Base-by-base conservation (phyloP, 371 early-diverging fungal genomes). In the Quaeritorhiza haematococci region DNA sequence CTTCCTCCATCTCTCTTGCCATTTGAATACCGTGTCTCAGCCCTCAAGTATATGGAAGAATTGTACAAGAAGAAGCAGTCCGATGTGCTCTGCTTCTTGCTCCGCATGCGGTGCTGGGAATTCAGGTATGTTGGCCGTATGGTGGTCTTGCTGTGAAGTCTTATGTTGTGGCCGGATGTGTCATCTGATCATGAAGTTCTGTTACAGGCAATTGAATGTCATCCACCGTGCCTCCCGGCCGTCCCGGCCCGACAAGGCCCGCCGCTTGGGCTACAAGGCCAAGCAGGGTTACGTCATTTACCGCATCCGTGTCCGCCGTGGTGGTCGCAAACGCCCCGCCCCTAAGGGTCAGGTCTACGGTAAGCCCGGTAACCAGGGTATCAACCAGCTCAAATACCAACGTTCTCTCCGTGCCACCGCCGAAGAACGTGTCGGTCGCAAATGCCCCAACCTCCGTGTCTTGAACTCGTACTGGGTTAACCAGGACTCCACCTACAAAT, bases 391-490 rank as follows among this genome's bases (percentile, higher is more conserved):
- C 72, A 99, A 98, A 86, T 89, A 86, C 81, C 86, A 91, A 75
- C 90, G 93, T 66, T 89, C 92, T 59, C 85, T 90, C 71, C 92
- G 92, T 61, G 84, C 91, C 61, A 84, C 86, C 48, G 98, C 97
- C 58, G 99, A 99, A 83, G 90, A 93, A 75, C 91, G 94, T 78
- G 95, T 95, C 53, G 99, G 97, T 62, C 86, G 90, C 74, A 89
- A 87, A 74, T 93, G 93, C 79, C 85, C 83, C 59, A 93, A 92
- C 84, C 78, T 98, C 66, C 89, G 98, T 63, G 93, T 99, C 51
- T 83, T 99, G 58, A 96, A 94, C 90, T 93, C 93, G 55, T 99
- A 99, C 92, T 96, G 98, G 98, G 89, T 99, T 58, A 95, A 95
- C 90, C 71, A 76, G 64, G 99, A 98, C 79, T 80, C 93, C 61